A percentile compares a stretch with the other conserved stretches of the same genome.
Evolutionary conservation across 2,329 filamentous ascomycete genomes (phyloP).

Genomic region (Fusarium sp.): DNA sequence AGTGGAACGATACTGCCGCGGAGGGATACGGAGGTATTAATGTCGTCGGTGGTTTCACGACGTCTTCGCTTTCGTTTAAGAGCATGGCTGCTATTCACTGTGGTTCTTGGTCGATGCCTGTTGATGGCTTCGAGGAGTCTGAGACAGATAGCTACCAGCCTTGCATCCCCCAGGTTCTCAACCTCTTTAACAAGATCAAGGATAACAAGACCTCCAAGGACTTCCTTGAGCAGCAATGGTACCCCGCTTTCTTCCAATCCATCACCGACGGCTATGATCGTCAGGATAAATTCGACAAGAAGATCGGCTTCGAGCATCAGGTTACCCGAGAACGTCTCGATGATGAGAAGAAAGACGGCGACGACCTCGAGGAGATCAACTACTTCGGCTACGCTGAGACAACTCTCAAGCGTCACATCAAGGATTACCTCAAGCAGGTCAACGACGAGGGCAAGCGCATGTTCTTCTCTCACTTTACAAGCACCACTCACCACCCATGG

Average conservation of each 20-base stretch:
- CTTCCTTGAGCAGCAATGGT: slow-evolving; percentile 49
- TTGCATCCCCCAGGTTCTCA: slow-evolving; percentile 55
- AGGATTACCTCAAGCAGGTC: slow-evolving; percentile 46
- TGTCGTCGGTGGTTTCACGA: slow-evolving; percentile 54
- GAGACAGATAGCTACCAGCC: slow-evolving; percentile 57
- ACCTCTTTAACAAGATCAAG: slow-evolving; percentile 48
- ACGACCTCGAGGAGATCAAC: slow-evolving; percentile 43
- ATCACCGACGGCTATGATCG: slow-evolving; percentile 52
- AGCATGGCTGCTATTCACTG: slow-evolving; percentile 57
- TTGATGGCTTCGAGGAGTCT: slow-evolving; percentile 56
- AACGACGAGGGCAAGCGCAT: slow-evolving; percentile 49
- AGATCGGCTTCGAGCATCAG: slow-evolving; percentile 49
- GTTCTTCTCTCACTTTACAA: slow-evolving; percentile 53
- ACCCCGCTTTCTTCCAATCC: slow-evolving; percentile 51
- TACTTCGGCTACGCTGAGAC: slow-evolving; percentile 53
- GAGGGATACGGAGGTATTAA: slow-evolving; percentile 54
- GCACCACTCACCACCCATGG: slow-evolving; percentile 52
- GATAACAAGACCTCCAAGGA: slow-evolving; percentile 24
- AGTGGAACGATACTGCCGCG: slow-evolving; percentile 41
- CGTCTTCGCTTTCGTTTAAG: slow-evolving; percentile 57
- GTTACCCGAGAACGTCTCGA: slow-evolving; percentile 47
- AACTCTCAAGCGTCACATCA: slow-evolving; percentile 47
- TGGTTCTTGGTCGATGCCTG: slow-evolving; percentile 53
- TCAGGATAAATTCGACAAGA: slow-evolving; percentile 48
- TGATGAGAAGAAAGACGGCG: slow-evolving; percentile 20